Base-by-base conservation (phyloP, 1,139 yeast species). In the Kodamaea anthophila region DNA sequence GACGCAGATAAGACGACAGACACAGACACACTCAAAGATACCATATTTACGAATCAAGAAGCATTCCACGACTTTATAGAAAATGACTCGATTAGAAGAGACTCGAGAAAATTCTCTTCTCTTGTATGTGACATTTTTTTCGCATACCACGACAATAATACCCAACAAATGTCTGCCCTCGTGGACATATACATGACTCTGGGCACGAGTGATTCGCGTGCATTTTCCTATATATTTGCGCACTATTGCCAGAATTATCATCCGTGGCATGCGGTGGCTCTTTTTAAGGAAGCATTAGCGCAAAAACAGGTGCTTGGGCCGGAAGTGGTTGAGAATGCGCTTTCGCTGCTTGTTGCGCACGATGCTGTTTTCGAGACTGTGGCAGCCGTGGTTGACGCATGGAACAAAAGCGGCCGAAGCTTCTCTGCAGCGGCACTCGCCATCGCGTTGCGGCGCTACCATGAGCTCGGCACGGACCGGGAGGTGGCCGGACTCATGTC, bases 281-380 rank as follows among this genome's bases (percentile, higher is more conserved):
- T 51, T 23, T 43, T 56, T 36, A 44, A 46, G 12, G 51, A 43
- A 32, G 31, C 55, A 7, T 31, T 53, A 6, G 40, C 44, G 1
- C 35, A 46, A 33, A 39, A 44, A 3, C 41, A 41, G 18, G 45
- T 44, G 13, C 37, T 57, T 30, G 46, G 58, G 16, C 37, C 51
- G 15, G 13, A 37, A 1, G 40, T 65, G 3, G 34, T 65, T n/a
- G 59, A 63, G 13, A 38, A 52, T 1, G 46, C 57, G 4, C 30
- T 62, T 5, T 30, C 34, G 16, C 52, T 50, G 31, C 46, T 62
- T 28, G 43, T 55, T 4, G 41, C 43, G 19, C 53, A 49, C 5
- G 63, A 53, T 24, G 46, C 65, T 2, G 33, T 63, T 8, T 62
- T 60, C 36, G 66, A 62, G 19, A 53, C 55, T 26, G 21, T 56